phyloP scores from a whole-genome alignment of 2,329 filamentous ascomycete species.

The Pyrenophora graminea region DNA sequence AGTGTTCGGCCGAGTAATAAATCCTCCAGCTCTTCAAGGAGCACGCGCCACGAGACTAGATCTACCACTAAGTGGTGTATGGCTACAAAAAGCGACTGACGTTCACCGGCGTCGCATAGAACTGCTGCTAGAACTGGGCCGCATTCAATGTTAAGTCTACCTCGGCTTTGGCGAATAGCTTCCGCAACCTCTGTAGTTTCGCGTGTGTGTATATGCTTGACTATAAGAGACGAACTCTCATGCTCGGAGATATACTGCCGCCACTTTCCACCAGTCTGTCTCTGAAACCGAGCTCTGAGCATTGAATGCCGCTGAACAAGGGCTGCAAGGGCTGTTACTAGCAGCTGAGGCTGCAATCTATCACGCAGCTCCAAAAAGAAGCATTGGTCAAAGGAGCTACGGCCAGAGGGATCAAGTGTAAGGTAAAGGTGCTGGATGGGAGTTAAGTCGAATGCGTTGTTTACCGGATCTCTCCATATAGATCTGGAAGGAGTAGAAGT shows the following conservation, averaged over 20 bases:
- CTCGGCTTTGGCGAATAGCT: too few relatives aligned
- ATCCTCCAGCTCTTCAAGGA: too few relatives aligned
- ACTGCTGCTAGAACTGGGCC: constrained; percentile 24
- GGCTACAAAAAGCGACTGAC: constrained; percentile 24
- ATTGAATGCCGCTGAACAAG: background rate
- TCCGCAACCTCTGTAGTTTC: background rate
- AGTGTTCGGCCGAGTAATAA: too few relatives aligned
- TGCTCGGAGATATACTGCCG: background rate
- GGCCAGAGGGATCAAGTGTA: too few relatives aligned
- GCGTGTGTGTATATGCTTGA: too few relatives aligned
- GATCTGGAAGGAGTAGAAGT: too few relatives aligned
- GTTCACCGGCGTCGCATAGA: constrained; percentile 21
- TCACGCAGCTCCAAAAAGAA: too few relatives aligned
- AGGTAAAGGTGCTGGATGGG: too few relatives aligned
- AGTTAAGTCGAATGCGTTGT: too few relatives aligned
- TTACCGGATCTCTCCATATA: too few relatives aligned
- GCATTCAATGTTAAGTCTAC: constrained; percentile 11
- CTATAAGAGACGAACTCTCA: too few relatives aligned
- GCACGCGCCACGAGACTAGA: constrained; percentile 49
- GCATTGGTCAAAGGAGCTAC: too few relatives aligned
- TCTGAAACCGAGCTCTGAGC: background rate
- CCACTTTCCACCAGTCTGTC: background rate
- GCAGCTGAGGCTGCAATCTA: background rate
- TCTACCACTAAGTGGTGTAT: constrained; percentile 45
- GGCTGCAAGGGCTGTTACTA: background rate